These are phyloP conservation scores for Metschnikowia borealis DNA, from an alignment of 805 yeast species.

Conservation along the genomic window DNA sequence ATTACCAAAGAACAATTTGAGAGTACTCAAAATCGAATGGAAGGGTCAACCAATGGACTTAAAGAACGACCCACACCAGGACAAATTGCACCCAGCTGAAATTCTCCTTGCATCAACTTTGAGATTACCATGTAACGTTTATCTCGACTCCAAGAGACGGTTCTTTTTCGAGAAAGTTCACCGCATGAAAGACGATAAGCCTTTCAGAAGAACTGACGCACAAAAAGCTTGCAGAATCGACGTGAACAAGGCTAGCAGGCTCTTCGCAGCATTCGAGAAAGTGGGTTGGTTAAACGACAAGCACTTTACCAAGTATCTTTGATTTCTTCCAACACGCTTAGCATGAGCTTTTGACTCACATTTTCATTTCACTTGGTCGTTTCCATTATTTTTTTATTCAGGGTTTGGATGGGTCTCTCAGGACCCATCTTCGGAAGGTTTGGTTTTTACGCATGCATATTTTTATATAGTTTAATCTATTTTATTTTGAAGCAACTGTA, in stretches of 20 bases:
- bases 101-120: constrained; percentile 79
- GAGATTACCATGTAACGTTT: constrained; percentile 82
- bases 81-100: constrained; percentile 88
- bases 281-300: constrained; percentile 89
- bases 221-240: constrained; percentile 97
- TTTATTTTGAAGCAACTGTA: neutral
- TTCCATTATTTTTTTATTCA: neutral
- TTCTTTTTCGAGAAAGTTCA: constrained; percentile 85
- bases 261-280: constrained; percentile 84
- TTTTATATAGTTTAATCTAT: neutral
- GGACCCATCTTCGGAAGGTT: constrained; percentile 1
- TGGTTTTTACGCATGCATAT: constrained; percentile 1
- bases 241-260: constrained; percentile 90
- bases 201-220: constrained; percentile 94
- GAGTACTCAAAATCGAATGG: constrained; percentile 89
- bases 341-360: neutral
- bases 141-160: constrained; percentile 64
- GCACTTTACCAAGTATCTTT: constrained; percentile 42
- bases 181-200: constrained; percentile 62
- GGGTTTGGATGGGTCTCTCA: constrained; percentile 1
- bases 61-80: constrained; percentile 66
- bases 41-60: constrained; percentile 97
- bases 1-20: constrained; percentile 60
- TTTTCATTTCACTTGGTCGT: constrained; percentile 7
- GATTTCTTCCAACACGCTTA: neutral